Evolutionary conservation across 1,284 basidiomycete species (phyloP).

Genomic region (Cryptococcus jaspeensis): DNA sequence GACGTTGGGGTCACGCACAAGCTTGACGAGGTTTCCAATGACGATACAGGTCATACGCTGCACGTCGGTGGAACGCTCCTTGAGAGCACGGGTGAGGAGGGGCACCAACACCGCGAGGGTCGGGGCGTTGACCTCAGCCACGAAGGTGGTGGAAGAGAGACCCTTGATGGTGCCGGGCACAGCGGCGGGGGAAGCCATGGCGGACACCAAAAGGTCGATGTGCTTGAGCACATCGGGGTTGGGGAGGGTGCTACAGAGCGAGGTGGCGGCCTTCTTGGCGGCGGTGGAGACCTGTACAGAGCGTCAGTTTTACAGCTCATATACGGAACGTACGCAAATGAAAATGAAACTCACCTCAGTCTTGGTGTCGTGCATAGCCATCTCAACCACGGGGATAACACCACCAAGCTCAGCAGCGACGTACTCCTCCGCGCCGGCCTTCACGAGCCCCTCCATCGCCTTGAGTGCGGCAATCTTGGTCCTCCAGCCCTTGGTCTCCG

Average conservation of each 20-base stretch:
- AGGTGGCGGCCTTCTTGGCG: constrained; percentile 89
- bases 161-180: constrained; percentile 95
- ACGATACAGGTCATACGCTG: constrained; percentile 82
- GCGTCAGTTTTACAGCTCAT: too few relatives aligned
- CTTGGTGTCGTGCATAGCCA: constrained; percentile 97
- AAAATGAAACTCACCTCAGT: constrained; percentile 65
- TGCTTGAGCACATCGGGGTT: constrained; percentile 93
- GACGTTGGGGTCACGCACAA: constrained; percentile 87
- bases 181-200: constrained; percentile 81
- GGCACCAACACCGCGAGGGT: constrained; percentile 95
- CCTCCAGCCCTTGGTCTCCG: constrained; percentile 83
- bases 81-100: constrained; percentile 84
- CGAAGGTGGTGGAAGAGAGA: constrained; percentile 86
- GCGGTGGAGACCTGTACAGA: constrained; percentile 71
- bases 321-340: too few relatives aligned
- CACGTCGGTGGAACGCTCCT: constrained; percentile 94
- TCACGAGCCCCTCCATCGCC: constrained; percentile 71
- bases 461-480: constrained; percentile 93
- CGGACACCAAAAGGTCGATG: constrained; percentile 85
- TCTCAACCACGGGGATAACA: constrained; percentile 83
- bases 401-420: constrained; percentile 81
- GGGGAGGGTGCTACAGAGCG: constrained; percentile 85
- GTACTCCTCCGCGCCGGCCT: constrained; percentile 67
- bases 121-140: constrained; percentile 94
- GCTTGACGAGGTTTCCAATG: constrained; percentile 95